phyloP scores from a whole-genome alignment of 2,329 filamentous ascomycete genomes.

The Claviceps paspali region DNA sequence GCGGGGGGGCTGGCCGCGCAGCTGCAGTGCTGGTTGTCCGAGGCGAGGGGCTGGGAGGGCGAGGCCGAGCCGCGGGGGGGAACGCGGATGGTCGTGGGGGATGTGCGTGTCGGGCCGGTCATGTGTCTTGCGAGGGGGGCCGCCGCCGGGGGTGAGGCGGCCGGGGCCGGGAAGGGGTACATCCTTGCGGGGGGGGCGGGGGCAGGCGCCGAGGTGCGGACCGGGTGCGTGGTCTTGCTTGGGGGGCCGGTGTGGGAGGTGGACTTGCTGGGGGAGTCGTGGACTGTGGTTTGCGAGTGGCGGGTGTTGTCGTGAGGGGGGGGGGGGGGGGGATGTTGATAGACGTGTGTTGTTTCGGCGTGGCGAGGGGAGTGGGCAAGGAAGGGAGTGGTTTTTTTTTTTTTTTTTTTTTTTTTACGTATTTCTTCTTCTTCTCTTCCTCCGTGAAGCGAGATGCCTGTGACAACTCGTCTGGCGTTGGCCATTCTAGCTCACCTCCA shows the following conservation, averaged over 20 bases:
- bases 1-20: slow-evolving; percentile 22
- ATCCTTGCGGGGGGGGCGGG: slow-evolving; percentile 24
- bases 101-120: slow-evolving; percentile 15
- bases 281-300: slow-evolving; percentile 27
- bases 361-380: too few relatives aligned
- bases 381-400: too few relatives aligned
- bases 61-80: slow-evolving; percentile 4
- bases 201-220: slow-evolving; percentile 12
- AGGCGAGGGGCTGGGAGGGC: slow-evolving; percentile 21
- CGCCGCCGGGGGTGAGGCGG: background rate
- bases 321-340: too few relatives aligned
- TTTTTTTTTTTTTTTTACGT: too few relatives aligned
- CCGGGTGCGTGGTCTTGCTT: slow-evolving; percentile 19
- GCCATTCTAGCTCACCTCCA: too few relatives aligned
- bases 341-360: too few relatives aligned
- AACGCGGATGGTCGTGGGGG: slow-evolving; percentile 15
- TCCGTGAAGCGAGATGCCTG: too few relatives aligned
- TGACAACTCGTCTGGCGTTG: too few relatives aligned
- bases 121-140: slow-evolving; percentile 20
- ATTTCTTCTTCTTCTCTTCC: too few relatives aligned
- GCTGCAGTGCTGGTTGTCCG: slow-evolving; percentile 26
- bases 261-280: slow-evolving; percentile 16
- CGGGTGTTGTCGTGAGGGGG: too few relatives aligned
- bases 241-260: slow-evolving; percentile 24
- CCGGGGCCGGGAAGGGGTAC: slow-evolving; percentile 10